Conservation (phyloP, 306 rosid species). For the Cicer chorassanicum region DNA sequence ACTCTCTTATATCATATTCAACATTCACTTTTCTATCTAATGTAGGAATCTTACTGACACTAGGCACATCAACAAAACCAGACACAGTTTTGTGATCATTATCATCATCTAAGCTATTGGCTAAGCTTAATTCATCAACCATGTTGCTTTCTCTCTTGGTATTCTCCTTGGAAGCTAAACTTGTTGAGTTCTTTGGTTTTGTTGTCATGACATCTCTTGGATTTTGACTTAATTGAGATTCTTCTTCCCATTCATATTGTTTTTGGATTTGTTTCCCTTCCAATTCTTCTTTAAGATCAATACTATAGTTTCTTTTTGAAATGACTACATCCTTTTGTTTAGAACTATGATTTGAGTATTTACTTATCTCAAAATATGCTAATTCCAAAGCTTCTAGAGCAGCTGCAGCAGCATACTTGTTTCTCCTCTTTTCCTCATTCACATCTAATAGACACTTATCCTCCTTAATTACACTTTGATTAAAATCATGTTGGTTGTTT, state of each 20-base stretch:
- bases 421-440: conserved; percentile 44
- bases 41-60: no score
- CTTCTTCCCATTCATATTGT: conserved; percentile 43
- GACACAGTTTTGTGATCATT: conserved; percentile 19
- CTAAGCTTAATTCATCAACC: conserved; percentile 18
- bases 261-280: conserved; percentile 35
- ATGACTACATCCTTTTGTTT: conserved; percentile 37
- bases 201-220: conserved; percentile 2
- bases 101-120: conserved; percentile 25
- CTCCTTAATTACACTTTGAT: conserved; percentile 21
- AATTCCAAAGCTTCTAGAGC: conserved; percentile 53
- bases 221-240: conserved; percentile 34
- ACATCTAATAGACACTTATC: conserved; percentile 40
- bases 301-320: conserved; percentile 14
- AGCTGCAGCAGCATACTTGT: conserved; percentile 45
- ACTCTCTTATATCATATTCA: no score
- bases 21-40: no score
- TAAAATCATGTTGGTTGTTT: conserved; percentile 22
- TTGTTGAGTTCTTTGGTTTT: background rate
- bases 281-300: conserved; percentile 15
- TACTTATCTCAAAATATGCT: conserved; percentile 44
- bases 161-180: conserved; percentile 34
- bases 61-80: background rate
- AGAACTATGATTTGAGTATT: conserved; percentile 40
- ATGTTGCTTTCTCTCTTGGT: conserved; percentile 4